Conservation (phyloP, 169 alveolate species). For the Theileria equi region DNA sequence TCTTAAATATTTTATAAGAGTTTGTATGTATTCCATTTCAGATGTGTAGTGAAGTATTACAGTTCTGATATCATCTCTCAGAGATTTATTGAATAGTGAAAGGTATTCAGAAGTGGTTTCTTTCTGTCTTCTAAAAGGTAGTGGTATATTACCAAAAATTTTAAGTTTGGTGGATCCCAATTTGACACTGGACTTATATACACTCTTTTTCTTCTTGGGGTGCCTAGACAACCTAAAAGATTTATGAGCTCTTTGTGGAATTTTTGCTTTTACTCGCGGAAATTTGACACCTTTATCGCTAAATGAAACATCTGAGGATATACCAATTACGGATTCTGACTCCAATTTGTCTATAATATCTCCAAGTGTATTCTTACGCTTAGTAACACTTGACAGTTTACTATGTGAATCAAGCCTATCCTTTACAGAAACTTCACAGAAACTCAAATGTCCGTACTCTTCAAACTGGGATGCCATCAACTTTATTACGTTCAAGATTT, state of each 20-base stretch:
- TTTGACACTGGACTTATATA: too few relatives aligned
- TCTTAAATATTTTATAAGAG: conserved; percentile 49
- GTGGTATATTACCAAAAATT: too few relatives aligned
- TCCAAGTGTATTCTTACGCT: too few relatives aligned
- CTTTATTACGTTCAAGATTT: conserved; percentile 22
- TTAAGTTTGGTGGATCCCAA: too few relatives aligned
- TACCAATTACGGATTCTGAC: too few relatives aligned
- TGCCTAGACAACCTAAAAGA: too few relatives aligned
- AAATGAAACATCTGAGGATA: too few relatives aligned
- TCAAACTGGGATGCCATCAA: conserved; percentile 25
- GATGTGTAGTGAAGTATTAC: conserved; percentile 65
- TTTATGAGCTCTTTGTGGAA: too few relatives aligned
- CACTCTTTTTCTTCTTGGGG: too few relatives aligned
- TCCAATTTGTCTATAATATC: too few relatives aligned
- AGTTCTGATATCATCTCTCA: conserved; percentile 64
- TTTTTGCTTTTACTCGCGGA: not conserved
- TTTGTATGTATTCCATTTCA: conserved; percentile 61
- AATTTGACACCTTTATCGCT: not conserved
- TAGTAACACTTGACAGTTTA: conserved; percentile 23
- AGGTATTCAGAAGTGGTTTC: conserved; percentile 39
- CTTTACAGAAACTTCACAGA: conserved; percentile 13
- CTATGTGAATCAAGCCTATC: conserved; percentile 18
- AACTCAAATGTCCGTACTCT: conserved; percentile 42
- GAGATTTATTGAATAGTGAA: conserved; percentile 56
- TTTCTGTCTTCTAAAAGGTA: conserved; percentile 10